Base-by-base conservation (phyloP, 2,329 filamentous ascomycete genomes). In the Aspergillus chevalieri region DNA sequence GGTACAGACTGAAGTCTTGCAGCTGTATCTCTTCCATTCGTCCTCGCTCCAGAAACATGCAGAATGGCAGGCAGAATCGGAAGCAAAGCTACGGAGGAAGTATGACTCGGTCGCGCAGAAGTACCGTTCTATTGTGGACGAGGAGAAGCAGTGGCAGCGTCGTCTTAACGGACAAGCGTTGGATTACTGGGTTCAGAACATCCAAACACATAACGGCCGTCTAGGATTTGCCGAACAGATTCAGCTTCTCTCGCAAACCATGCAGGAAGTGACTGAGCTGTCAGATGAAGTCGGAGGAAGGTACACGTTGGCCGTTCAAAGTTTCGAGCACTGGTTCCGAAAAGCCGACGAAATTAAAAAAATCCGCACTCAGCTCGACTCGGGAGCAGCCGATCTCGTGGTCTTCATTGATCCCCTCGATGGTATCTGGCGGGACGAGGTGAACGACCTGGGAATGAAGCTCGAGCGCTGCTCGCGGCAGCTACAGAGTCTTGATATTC, bases 1-100 rank as follows among this genome's bases (percentile, higher is more conserved):
- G 10, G 46, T 74, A 28, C 68, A 72, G 49, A 72, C 68, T 0
- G 73, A 76, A 50, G 58, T 75, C 10, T 59, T 76, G 21, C 73
- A 76, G 48, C 53, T 75, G 14, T 66, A 64, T 47, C 61, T 74
- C 4, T 58, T 74, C 6, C 65, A 72, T 53, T 61, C 63, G 6
- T 59, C 61, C 4, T 61, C 57, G 6, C 47, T 65, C 17, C 62
- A 62, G 38, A 55, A 56, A 17, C 57, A 65, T 15, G 49, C 55
- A 3, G 60, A 66, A 41, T 69, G 65, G 68, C 61, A 66, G 49
- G 41, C 49, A 2, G 58, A 53, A 19, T 62, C 62, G 0, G 65
- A 70, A 47, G 50, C 51, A 17, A 53, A 60, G 22, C 50, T 72
- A 48, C 64, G 58, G 44, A 61, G 59, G 22, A 64, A 68, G 51